phyloP scores from a whole-genome alignment of 768 basidiomycete genomes.

The Chalciporus sphaerocephalus region DNA sequence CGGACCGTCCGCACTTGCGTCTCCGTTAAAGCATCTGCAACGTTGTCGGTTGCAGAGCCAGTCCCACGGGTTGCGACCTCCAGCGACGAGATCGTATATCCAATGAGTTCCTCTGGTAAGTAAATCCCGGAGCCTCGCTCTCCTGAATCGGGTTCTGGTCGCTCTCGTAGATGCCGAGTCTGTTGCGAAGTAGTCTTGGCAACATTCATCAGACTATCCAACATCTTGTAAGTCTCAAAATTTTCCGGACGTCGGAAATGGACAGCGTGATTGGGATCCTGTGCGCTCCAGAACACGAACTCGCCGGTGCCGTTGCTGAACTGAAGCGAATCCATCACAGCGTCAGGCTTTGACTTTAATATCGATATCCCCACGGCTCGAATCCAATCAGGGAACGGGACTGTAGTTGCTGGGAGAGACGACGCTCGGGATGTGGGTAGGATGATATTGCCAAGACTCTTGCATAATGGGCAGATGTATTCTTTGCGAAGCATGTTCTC shows the following conservation, averaged over 20 bases:
- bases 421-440: constrained; percentile 69
- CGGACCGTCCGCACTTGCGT: constrained; percentile 73
- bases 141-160: constrained; percentile 62
- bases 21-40: constrained; percentile 68
- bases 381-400: constrained; percentile 85
- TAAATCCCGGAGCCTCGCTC: constrained; percentile 85
- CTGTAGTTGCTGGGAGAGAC: constrained; percentile 40
- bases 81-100: constrained; percentile 78
- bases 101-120: constrained; percentile 85
- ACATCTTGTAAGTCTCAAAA: constrained; percentile 69
- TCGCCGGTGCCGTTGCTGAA: constrained; percentile 80
- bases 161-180: constrained; percentile 74
- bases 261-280: constrained; percentile 65
- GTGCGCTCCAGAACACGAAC: constrained; percentile 84
- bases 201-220: constrained; percentile 80
- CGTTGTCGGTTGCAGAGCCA: constrained; percentile 41
- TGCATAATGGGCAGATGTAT: constrained; percentile 95
- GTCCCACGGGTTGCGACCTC: constrained; percentile 79
- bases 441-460: constrained; percentile 91
- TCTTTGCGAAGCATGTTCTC: constrained; percentile 92
- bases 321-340: constrained; percentile 65
- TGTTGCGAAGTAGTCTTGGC: constrained; percentile 80
- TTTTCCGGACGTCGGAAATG: constrained; percentile 52
- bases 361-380: constrained; percentile 86
- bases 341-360: constrained; percentile 76